phyloP scores from a whole-genome alignment of 1,284 basidiomycete species.

The Rhodotorula sp. region DNA sequence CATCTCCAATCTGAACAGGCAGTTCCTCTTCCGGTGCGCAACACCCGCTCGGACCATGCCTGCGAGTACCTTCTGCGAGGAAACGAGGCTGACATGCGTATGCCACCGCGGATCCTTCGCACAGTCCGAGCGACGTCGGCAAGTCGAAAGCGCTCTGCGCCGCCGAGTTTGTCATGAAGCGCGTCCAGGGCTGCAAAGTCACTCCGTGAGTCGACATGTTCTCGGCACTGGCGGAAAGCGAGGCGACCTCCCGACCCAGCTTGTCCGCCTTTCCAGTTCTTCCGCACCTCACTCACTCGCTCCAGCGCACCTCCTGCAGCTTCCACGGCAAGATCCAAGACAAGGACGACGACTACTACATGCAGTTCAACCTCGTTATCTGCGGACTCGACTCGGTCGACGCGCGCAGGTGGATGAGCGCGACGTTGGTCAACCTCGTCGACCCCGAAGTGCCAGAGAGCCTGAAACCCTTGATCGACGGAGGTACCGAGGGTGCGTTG shows the following conservation, averaged over 20 bases:
- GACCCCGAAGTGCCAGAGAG: constrained; percentile 87
- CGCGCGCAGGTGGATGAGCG: constrained; percentile 98
- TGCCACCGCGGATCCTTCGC: neutral
- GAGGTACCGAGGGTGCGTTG: constrained; percentile 86
- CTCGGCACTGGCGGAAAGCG: neutral
- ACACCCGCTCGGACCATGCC: neutral
- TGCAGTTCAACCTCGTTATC: constrained; percentile 94
- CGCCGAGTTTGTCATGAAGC: constrained; percentile 91
- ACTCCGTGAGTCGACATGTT: constrained; percentile 68
- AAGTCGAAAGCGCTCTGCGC: constrained; percentile 90
- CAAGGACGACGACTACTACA: constrained; percentile 92
- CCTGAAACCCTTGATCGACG: constrained; percentile 97
- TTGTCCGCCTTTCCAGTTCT: too few species aligned
- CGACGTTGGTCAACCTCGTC: constrained; percentile 91
- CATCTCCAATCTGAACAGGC: constrained; percentile 96
- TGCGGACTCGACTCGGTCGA: constrained; percentile 98
- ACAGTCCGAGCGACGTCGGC: constrained; percentile 85
- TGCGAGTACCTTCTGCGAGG: neutral
- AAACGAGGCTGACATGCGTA: neutral
- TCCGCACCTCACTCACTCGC: neutral
- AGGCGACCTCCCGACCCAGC: neutral
- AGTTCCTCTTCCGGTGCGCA: constrained; percentile 92
- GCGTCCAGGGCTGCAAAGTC: constrained; percentile 89
- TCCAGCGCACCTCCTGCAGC: constrained; percentile 56
- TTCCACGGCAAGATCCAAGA: constrained; percentile 98